phyloP scores from a whole-genome alignment of 441 rosid species.

The Populus hybrid region DNA sequence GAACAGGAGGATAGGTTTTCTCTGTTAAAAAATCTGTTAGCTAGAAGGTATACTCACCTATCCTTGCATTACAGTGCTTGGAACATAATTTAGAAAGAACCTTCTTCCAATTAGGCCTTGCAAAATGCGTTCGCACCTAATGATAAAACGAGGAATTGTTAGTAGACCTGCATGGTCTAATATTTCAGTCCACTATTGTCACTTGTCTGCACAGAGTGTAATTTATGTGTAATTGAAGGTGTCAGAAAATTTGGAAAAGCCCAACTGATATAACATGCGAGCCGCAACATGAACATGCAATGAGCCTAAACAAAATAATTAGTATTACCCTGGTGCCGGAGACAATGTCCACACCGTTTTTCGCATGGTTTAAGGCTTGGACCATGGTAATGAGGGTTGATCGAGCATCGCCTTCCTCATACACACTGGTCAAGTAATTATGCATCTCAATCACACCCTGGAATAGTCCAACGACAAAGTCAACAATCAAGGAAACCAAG shows the following conservation, averaged over 20 bases:
- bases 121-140: conserved; percentile 97
- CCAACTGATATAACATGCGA: background rate
- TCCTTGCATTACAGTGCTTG: conserved; percentile 78
- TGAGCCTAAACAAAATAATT: background rate
- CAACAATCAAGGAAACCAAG: conserved; percentile 13
- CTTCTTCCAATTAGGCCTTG: conserved; percentile 95
- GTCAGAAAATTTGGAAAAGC: background rate
- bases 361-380: conserved; percentile 96
- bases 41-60: conserved; percentile 45
- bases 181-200: background rate
- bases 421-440: conserved; percentile 95
- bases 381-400: conserved; percentile 97
- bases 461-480: conserved; percentile 9
- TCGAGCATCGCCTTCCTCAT: conserved; percentile 97
- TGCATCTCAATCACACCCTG: conserved; percentile 97
- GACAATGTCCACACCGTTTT: conserved; percentile 91
- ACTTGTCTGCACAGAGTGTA: background rate
- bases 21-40: background rate
- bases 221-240: background rate
- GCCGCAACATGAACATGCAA: background rate
- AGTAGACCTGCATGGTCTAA: background rate
- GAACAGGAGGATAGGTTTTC: background rate
- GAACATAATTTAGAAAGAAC: conserved; percentile 76
- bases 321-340: conserved; percentile 89
- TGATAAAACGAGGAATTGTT: background rate